A percentile compares a stretch with the other conserved stretches of the same genome.
Evolutionary conservation across 2,329 filamentous ascomycete species (phyloP).

Genomic region (Pyrenophora teres): DNA sequence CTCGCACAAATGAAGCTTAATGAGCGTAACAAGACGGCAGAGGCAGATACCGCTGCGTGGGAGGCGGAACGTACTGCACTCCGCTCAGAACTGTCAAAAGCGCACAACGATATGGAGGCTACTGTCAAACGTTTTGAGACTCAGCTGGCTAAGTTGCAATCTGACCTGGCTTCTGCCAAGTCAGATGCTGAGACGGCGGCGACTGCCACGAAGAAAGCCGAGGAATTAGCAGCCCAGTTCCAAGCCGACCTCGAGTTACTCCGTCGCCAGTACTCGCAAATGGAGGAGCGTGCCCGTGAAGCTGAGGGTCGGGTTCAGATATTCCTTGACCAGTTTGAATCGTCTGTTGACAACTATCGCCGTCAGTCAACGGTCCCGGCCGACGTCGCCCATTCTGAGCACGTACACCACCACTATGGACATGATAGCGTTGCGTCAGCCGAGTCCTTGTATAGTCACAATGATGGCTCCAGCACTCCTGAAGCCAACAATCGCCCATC

Average conservation of each 20-base stretch:
- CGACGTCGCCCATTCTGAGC: slow-evolving; percentile 41
- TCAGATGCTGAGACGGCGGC: slow-evolving; percentile 71
- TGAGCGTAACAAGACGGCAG: slow-evolving; percentile 45
- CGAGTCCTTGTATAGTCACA: slow-evolving; percentile 55
- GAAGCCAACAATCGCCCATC: slow-evolving; percentile 35
- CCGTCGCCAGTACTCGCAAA: slow-evolving; percentile 76
- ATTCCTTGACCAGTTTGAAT: slow-evolving; percentile 91
- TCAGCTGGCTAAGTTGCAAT: slow-evolving; percentile 69
- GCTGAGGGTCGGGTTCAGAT: slow-evolving; percentile 92
- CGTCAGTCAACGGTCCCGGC: slow-evolving; percentile 64
- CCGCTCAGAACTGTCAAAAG: slow-evolving; percentile 67
- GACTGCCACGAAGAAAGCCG: slow-evolving; percentile 57
- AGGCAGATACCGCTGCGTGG: slow-evolving; percentile 65
- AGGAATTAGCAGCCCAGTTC: slow-evolving; percentile 58
- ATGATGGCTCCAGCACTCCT: slow-evolving; percentile 44
- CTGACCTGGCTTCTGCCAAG: slow-evolving; percentile 69
- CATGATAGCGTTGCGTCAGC: slow-evolving; percentile 65
- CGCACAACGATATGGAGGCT: slow-evolving; percentile 70
- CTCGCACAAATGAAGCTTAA: slow-evolving; percentile 62
- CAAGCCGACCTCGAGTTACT: slow-evolving; percentile 77
- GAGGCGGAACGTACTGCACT: slow-evolving; percentile 73
- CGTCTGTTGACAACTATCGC: slow-evolving; percentile 91
- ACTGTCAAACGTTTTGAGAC: slow-evolving; percentile 71
- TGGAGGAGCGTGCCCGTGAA: slow-evolving; percentile 84
- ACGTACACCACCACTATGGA: slow-evolving; percentile 48